These are phyloP conservation scores for Podospora tetraspora DNA, from an alignment of 495 filamentous ascomycete genomes.

Conservation along the genomic window DNA sequence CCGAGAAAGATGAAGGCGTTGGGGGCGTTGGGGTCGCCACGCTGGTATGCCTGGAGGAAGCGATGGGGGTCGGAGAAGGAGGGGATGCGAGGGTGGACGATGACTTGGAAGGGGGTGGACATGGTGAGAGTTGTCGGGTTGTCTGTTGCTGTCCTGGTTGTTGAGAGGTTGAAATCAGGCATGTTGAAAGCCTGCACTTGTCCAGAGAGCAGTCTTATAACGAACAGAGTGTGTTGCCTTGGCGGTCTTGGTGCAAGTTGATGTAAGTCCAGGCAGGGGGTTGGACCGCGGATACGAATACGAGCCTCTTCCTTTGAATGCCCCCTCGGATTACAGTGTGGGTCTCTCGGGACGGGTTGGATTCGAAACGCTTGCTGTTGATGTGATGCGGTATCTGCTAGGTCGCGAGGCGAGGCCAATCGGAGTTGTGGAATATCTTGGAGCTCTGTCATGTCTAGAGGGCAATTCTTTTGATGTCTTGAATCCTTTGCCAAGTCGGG, in stretches of 20 bases:
- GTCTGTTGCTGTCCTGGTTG: not conserved
- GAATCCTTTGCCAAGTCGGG: not conserved
- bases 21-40: conserved; percentile 28
- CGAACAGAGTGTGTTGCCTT: not conserved
- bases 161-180: not conserved
- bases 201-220: not conserved
- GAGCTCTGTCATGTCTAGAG: not conserved
- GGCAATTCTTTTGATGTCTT: not conserved
- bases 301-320: not conserved
- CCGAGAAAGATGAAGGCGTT: conserved; percentile 76
- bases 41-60: conserved; percentile 27
- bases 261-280: not conserved
- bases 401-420: not conserved
- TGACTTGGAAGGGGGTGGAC: not conserved
- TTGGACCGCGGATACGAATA: not conserved
- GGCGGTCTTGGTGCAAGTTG: not conserved
- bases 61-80: not conserved
- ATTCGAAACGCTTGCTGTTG: not conserved
- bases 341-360: not conserved
- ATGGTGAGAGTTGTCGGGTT: not conserved
- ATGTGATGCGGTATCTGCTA: not conserved
- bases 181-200: not conserved
- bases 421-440: not conserved
- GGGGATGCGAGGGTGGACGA: not conserved
- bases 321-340: not conserved